Percentiles rank a stretch among this genome's conserved stretches.
Evolutionary conservation across 2,329 filamentous ascomycete genomes (phyloP).

Genomic region (Cladosporium colombiae): DNA sequence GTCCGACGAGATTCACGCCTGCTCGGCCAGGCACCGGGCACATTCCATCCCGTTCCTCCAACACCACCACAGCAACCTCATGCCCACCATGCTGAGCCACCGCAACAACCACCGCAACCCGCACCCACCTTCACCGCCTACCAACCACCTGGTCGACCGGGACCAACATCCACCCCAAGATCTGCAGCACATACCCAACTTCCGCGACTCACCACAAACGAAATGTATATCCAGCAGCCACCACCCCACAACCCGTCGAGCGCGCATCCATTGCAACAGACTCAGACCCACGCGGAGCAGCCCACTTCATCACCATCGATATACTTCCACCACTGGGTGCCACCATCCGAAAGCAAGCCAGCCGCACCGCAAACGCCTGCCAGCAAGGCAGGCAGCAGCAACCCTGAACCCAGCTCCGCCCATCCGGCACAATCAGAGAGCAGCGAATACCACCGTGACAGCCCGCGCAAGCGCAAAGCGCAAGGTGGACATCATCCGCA

Average conservation of each 20-base stretch:
- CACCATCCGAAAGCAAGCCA: conserved; percentile 61
- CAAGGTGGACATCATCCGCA: conserved; percentile 53
- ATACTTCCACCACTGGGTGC: conserved; percentile 92
- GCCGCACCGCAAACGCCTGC: conserved; percentile 69
- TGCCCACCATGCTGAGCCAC: conserved; percentile 40
- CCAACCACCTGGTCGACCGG: conserved; percentile 33
- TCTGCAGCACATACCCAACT: conserved; percentile 50
- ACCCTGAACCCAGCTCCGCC: conserved; percentile 47
- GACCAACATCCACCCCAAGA: conserved; percentile 46
- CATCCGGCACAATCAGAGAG: conserved; percentile 54
- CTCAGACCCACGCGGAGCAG: conserved; percentile 59
- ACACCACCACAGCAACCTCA: conserved; percentile 40
- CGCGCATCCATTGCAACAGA: conserved; percentile 46
- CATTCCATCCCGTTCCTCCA: conserved; percentile 29
- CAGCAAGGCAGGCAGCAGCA: conserved; percentile 48
- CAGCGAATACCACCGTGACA: conserved; percentile 67
- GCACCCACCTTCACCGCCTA: conserved; percentile 45
- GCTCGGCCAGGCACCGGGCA: conserved; percentile 40
- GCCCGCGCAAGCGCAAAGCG: conserved; percentile 83
- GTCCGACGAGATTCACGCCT: conserved; percentile 45
- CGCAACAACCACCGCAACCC: conserved; percentile 35
- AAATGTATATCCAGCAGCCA: conserved; percentile 52
- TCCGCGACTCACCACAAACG: conserved; percentile 54
- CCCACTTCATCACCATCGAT: conserved; percentile 71
- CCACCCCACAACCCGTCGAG: conserved; percentile 42